Evolutionary conservation across 306 rosid genomes (phyloP).

Genomic region (Trifolium pratense): DNA sequence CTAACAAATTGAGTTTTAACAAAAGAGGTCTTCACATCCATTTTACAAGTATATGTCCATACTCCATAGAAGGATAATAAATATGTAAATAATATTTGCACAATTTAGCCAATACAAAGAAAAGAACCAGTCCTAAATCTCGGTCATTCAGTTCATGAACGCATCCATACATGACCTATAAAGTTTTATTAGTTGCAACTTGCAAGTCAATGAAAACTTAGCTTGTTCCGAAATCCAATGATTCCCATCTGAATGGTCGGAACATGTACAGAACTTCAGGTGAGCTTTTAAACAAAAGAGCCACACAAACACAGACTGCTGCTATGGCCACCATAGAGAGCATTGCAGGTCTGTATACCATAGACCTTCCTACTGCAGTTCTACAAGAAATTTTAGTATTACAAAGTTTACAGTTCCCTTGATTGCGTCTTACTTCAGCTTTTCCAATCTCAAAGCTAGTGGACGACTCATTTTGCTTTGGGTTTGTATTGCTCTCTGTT

Average conservation of each 20-base stretch:
- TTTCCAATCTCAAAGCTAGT: constrained; percentile 66
- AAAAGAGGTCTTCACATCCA: constrained; percentile 30
- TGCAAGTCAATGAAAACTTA: constrained; percentile 48
- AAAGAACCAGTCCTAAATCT: constrained; percentile 45
- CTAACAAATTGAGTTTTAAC: constrained; percentile 18
- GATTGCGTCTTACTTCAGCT: constrained; percentile 40
- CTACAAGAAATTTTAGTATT: constrained; percentile 56
- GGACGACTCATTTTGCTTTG: constrained; percentile 51
- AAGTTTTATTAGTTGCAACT: constrained; percentile 44
- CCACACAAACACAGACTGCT: constrained; percentile 93
- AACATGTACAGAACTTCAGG: constrained; percentile 85
- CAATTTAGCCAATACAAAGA: constrained; percentile 43
- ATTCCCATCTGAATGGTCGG: constrained; percentile 95
- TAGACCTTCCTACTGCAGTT: constrained; percentile 56
- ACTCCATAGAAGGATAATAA: constrained; percentile 35
- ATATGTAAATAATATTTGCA: constrained; percentile 40
- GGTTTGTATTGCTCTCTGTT: constrained; percentile 52
- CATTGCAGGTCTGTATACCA: constrained; percentile 87
- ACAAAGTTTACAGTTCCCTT: constrained; percentile 66
- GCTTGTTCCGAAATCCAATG: constrained; percentile 76
- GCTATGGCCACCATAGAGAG: constrained; percentile 93
- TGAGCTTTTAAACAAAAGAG: constrained; percentile 87
- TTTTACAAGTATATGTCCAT: constrained; percentile 32
- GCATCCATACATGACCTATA: constrained; percentile 41
- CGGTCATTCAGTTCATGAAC: constrained; percentile 45